Percentiles rank a stretch among this genome's conserved stretches.
Conservation (phyloP, 139 green algal genomes). For the Chlorella sp. region DNA sequence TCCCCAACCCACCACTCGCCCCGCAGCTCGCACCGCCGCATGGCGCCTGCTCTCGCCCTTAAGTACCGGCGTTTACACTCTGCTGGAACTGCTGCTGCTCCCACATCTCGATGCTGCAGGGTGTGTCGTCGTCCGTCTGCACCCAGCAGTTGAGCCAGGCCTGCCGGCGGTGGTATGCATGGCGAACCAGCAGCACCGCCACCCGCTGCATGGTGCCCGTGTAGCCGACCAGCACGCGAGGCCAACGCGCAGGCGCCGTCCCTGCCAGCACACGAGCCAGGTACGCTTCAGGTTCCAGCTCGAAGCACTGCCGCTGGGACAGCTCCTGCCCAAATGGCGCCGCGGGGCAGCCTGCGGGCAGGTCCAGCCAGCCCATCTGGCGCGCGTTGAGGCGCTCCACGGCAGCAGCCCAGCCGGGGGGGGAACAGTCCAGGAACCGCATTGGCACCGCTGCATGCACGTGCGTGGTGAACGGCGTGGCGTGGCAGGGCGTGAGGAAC, state of each 20-base stretch:
- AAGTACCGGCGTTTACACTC: not conserved
- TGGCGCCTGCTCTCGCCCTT: not conserved
- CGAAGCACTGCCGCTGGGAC: slow-evolving; percentile 15
- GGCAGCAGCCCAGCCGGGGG: slow-evolving; percentile 11
- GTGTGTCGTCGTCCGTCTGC: slow-evolving; percentile 23
- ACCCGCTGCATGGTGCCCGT: not conserved
- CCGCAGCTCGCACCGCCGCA: not conserved
- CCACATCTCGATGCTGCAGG: slow-evolving; percentile 21
- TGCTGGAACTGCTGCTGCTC: not conserved
- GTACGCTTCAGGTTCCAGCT: slow-evolving; percentile 1
- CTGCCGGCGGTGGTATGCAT: not conserved
- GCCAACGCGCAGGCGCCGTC: not conserved
- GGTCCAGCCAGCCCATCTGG: slow-evolving; percentile 7
- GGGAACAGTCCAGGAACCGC: slow-evolving; percentile 65
- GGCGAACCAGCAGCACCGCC: not conserved
- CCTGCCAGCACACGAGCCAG: not conserved
- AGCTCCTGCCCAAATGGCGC: no score
- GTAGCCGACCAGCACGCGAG: slow-evolving; percentile 15
- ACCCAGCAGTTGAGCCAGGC: slow-evolving; percentile 26
- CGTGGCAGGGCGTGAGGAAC: slow-evolving; percentile 65
- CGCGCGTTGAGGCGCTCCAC: not conserved
- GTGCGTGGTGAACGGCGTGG: slow-evolving; percentile 51
- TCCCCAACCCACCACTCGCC: not conserved
- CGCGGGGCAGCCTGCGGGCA: slow-evolving; percentile 17
- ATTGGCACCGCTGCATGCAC: slow-evolving; percentile 44